Evolutionary conservation across 2,329 filamentous ascomycete species (phyloP).

Genomic region (Talaromyces sp.): DNA sequence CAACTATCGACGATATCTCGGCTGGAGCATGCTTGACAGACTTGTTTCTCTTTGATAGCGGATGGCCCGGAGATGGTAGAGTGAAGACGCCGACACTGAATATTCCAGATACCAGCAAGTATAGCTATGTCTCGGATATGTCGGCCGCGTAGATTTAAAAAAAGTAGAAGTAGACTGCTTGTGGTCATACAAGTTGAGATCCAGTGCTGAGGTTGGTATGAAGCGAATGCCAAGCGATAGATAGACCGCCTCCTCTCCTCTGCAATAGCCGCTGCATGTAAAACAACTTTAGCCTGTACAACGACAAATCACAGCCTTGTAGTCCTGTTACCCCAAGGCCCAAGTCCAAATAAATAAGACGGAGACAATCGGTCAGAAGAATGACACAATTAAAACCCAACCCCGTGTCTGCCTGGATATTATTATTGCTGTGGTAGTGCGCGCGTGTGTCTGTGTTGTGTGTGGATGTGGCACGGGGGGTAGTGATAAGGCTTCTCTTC

Average conservation of each 20-base stretch:
- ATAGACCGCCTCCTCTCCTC: background rate
- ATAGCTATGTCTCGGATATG: background rate
- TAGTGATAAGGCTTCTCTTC: background rate
- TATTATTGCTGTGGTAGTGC: background rate
- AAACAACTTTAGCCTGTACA: background rate
- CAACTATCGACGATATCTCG: conserved; percentile 25
- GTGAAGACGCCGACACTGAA: background rate
- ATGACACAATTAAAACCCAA: background rate
- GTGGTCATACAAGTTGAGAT: background rate
- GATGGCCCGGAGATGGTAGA: background rate
- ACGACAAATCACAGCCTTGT: background rate
- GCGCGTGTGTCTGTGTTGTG: background rate
- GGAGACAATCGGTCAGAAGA: background rate
- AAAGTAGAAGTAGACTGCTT: background rate
- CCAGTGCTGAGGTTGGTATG: background rate
- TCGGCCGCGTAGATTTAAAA: background rate
- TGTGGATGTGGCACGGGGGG: background rate
- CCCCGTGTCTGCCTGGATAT: background rate
- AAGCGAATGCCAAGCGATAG: background rate
- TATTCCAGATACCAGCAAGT: background rate
- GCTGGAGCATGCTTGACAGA: conserved; percentile 6
- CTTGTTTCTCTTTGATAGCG: background rate
- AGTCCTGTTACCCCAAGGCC: background rate
- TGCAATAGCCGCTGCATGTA: background rate
- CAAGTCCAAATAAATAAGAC: background rate